A percentile compares a stretch with the other conserved stretches of the same genome.
Evolutionary conservation across 768 basidiomycete species (phyloP).

Genomic region (Clavulina sp.): DNA sequence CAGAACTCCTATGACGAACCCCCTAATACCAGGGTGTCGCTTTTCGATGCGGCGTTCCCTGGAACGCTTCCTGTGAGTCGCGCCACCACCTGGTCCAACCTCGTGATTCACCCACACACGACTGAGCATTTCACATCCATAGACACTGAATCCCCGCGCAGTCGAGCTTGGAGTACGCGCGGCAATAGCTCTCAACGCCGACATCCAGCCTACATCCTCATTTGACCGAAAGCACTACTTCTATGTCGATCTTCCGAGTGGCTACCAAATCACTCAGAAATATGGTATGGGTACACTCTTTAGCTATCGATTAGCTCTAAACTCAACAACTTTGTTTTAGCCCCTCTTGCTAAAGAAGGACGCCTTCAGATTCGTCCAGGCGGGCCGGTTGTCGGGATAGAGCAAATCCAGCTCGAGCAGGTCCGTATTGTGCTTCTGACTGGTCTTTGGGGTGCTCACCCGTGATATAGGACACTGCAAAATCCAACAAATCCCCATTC

Average conservation of each 20-base stretch:
- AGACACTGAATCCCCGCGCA: constrained; percentile 48
- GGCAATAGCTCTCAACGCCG: constrained; percentile 53
- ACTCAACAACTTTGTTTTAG: constrained; percentile 23
- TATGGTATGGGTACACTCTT: constrained; percentile 37
- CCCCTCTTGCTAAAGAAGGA: constrained; percentile 62
- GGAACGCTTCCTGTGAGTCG: constrained; percentile 77
- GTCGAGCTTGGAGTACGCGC: constrained; percentile 68
- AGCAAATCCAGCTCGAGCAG: constrained; percentile 93
- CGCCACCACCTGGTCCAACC: constrained; percentile 1
- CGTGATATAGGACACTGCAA: constrained; percentile 66
- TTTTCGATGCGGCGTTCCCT: constrained; percentile 80
- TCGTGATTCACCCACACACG: neutral
- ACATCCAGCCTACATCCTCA: constrained; percentile 50
- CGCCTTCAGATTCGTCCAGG: constrained; percentile 28
- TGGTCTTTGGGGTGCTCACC: constrained; percentile 3
- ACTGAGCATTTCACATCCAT: constrained; percentile 3
- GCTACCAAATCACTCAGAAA: constrained; percentile 95
- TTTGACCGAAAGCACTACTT: constrained; percentile 99
- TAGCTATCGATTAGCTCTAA: neutral
- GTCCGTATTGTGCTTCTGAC: constrained; percentile 23
- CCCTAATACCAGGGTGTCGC: constrained; percentile 58
- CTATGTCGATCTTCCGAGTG: constrained; percentile 83
- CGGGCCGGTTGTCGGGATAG: constrained; percentile 48
- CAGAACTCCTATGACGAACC: constrained; percentile 28
- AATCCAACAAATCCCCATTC: constrained; percentile 36